A percentile compares a stretch with the other conserved stretches of the same genome.
phyloP scores from a whole-genome alignment of 176 grass and related monocot species.

The Juncus inflexus region DNA sequence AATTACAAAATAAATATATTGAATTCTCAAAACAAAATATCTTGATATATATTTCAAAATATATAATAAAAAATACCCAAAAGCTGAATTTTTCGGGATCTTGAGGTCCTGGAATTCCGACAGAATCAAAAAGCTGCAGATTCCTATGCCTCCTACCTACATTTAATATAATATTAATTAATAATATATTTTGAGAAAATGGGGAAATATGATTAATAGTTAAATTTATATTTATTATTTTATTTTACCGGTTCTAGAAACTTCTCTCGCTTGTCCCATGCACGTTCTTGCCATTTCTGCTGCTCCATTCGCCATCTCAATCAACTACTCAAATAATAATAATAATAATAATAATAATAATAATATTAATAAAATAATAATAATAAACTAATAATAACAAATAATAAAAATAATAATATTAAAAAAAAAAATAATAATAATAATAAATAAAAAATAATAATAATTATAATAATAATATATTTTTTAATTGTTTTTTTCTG shows the following conservation, averaged over 20 bases:
- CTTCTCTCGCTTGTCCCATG: slow-evolving; percentile 68
- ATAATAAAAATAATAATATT: too few species aligned
- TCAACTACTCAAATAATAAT: slow-evolving; percentile 53
- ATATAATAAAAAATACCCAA: slow-evolving; percentile 46
- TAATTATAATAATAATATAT: not conserved
- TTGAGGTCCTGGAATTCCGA: slow-evolving; percentile 65
- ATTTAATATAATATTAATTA: slow-evolving; percentile 27
- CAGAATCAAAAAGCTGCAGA: slow-evolving; percentile 47
- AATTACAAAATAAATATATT: not conserved
- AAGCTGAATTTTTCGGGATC: slow-evolving; percentile 96
- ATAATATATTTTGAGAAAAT: slow-evolving; percentile 5
- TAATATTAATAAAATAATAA: slow-evolving; percentile 6
- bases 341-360: not conserved
- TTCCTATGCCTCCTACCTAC: slow-evolving; percentile 60
- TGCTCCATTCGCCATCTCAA: slow-evolving; percentile 56
- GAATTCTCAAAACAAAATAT: slow-evolving; percentile 1
- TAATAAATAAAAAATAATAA: not conserved
- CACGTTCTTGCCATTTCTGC: slow-evolving; percentile 65
- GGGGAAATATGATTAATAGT: not conserved
- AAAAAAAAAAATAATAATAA: slow-evolving; percentile 8
- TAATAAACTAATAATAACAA: too few species aligned
- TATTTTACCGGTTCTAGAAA: slow-evolving; percentile 44
- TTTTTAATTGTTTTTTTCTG: slow-evolving; percentile 7
- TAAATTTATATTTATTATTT: not conserved
- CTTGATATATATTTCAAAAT: slow-evolving; percentile 14